A percentile compares a stretch with the other conserved stretches of the same genome.
phyloP scores from a whole-genome alignment of 2,329 filamentous ascomycete species.

The Cladorrhinum sp. region DNA sequence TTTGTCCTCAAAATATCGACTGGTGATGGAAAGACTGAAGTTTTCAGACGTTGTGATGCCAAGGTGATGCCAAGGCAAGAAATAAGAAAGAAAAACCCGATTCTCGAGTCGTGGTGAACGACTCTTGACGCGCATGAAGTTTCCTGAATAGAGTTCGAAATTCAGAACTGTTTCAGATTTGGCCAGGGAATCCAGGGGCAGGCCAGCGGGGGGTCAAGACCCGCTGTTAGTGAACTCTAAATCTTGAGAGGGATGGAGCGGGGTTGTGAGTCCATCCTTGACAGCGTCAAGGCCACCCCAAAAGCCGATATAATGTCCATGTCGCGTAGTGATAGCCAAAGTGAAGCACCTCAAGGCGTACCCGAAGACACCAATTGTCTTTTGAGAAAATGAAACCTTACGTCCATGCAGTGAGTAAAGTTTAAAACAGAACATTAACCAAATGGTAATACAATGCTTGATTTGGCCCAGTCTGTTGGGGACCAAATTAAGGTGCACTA shows the following conservation, averaged over 20 bases:
- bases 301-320: neutral
- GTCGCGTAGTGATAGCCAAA: neutral
- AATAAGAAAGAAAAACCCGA: too few species aligned
- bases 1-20: neutral
- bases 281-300: neutral
- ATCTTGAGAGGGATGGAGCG: neutral
- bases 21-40: neutral
- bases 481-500: neutral
- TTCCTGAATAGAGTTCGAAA: neutral
- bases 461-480: too few species aligned
- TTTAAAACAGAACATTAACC: too few species aligned
- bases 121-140: neutral
- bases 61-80: too few species aligned
- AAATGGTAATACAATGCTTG: too few species aligned
- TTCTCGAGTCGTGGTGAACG: too few species aligned
- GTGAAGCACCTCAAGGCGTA: too few species aligned
- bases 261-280: too few species aligned
- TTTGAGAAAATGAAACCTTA: too few species aligned
- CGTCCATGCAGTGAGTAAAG: too few species aligned
- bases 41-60: neutral
- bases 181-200: neutral
- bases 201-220: neutral
- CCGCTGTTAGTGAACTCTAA: neutral
- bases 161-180: neutral
- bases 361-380: too few species aligned